Evolutionary conservation across 78 protist species (phyloP).

Genomic region (Tieghemostelium lacteum): DNA sequence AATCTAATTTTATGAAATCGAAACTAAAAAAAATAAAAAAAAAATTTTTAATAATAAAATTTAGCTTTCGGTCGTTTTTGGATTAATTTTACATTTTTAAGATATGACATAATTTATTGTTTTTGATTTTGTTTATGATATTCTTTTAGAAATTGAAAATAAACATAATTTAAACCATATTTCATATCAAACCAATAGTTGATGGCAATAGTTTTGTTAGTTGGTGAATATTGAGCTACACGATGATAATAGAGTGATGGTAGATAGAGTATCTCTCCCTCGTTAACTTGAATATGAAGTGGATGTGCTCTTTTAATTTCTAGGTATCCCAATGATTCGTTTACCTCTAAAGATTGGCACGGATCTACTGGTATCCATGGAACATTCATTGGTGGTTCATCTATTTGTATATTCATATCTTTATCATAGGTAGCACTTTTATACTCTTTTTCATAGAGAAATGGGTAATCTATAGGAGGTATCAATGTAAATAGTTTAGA

Average conservation of each 20-base stretch:
- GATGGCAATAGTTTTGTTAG: conserved; percentile 64
- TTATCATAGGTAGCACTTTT: conserved; percentile 51
- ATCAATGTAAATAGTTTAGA: conserved; percentile 62
- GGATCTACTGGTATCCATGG: conserved; percentile 87
- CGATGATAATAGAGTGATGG: conserved; percentile 78
- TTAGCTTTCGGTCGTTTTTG: too few relatives aligned
- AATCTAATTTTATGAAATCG: too few relatives aligned
- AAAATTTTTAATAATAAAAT: too few relatives aligned
- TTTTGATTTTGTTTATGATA: not conserved
- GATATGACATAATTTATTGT: too few relatives aligned
- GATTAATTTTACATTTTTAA: too few relatives aligned
- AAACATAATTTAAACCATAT: conserved; percentile 60
- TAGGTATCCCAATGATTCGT: conserved; percentile 10
- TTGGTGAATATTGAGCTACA: conserved; percentile 30
- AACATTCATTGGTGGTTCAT: not conserved
- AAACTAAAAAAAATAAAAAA: too few relatives aligned
- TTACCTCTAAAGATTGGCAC: conserved; percentile 2
- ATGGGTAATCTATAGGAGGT: conserved; percentile 83
- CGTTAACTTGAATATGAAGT: conserved; percentile 42
- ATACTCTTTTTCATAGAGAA: conserved; percentile 46
- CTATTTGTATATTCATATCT: not conserved
- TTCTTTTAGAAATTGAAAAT: conserved; percentile 53
- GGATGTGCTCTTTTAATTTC: conserved; percentile 53
- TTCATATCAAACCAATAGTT: conserved; percentile 84
- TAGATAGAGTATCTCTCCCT: conserved; percentile 73